These are phyloP conservation scores for Phaeomoniella chlamydospora DNA, from an alignment of 2,329 filamentous ascomycete species.

Conservation along the genomic window DNA sequence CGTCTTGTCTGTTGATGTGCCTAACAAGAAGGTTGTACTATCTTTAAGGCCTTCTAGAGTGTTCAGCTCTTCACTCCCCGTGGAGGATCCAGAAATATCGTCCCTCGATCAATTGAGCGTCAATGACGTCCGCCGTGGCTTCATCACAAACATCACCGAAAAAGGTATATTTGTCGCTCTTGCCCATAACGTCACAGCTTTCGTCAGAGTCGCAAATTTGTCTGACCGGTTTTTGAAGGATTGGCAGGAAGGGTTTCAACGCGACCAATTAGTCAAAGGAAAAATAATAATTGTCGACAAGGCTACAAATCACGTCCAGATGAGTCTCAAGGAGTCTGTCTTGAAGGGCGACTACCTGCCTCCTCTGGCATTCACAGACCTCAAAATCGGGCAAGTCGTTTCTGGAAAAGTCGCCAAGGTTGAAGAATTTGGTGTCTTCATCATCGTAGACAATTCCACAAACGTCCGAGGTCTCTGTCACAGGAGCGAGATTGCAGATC, in stretches of 20 bases:
- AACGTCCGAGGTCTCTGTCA: slow-evolving; percentile 93
- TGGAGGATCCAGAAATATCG: slow-evolving; percentile 69
- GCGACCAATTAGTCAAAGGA: slow-evolving; percentile 82
- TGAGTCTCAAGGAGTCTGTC: slow-evolving; percentile 76
- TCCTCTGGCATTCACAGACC: slow-evolving; percentile 58
- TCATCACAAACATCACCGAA: slow-evolving; percentile 78
- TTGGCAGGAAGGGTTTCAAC: slow-evolving; percentile 79
- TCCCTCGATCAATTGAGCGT: slow-evolving; percentile 55
- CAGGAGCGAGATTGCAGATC: slow-evolving; percentile 79
- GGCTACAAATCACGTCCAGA: slow-evolving; percentile 56
- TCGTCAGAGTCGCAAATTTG: slow-evolving; percentile 74
- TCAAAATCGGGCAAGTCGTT: slow-evolving; percentile 66
- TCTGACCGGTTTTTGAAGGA: slow-evolving; percentile 88
- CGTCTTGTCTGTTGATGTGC: slow-evolving; percentile 61
- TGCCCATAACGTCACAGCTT: slow-evolving; percentile 65
- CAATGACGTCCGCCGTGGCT: slow-evolving; percentile 75
- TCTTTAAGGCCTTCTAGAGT: slow-evolving; percentile 80
- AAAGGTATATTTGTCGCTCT: slow-evolving; percentile 80
- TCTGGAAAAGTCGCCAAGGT: slow-evolving; percentile 89
- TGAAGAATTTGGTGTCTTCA: slow-evolving; percentile 88
- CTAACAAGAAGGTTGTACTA: slow-evolving; percentile 71
- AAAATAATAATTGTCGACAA: slow-evolving; percentile 62
- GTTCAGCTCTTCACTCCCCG: slow-evolving; percentile 66
- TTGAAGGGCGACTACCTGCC: slow-evolving; percentile 67
- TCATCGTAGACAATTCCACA: slow-evolving; percentile 71